A percentile compares a stretch with the other conserved stretches of the same genome.
phyloP scores from a whole-genome alignment of 805 yeast species.

The Cyberlindnera mrakii region DNA sequence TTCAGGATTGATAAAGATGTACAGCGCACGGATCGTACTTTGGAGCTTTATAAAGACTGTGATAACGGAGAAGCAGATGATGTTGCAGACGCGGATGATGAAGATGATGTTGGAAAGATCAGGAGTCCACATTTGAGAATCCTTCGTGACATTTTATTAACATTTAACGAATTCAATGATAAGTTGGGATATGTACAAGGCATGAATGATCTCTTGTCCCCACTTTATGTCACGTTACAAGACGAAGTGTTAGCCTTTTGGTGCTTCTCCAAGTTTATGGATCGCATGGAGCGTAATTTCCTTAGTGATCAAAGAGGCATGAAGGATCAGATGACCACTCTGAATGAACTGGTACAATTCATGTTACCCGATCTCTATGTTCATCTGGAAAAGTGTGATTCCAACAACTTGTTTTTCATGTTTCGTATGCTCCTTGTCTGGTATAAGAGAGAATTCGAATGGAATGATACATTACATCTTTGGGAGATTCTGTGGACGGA shows the following conservation, averaged over 20 bases:
- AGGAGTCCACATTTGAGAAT: slow-evolving; percentile 67
- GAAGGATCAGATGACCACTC: slow-evolving; percentile 76
- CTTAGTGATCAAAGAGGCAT: slow-evolving; percentile 90
- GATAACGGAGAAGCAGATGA: slow-evolving; percentile 28
- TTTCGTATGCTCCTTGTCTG: slow-evolving; percentile 93
- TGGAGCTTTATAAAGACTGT: slow-evolving; percentile 49
- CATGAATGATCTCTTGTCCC: slow-evolving; percentile 90
- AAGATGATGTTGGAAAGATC: slow-evolving; percentile 57
- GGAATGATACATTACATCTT: slow-evolving; percentile 68
- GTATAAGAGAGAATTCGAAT: slow-evolving; percentile 87
- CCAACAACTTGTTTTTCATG: slow-evolving; percentile 86
- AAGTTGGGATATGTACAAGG: slow-evolving; percentile 96
- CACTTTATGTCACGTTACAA: slow-evolving; percentile 57
- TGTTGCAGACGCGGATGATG: slow-evolving; percentile 18
- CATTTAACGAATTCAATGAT: slow-evolving; percentile 78
- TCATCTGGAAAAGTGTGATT: slow-evolving; percentile 82
- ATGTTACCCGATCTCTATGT: slow-evolving; percentile 81
- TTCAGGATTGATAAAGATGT: slow-evolving; percentile 90
- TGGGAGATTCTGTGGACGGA: slow-evolving; percentile 96
- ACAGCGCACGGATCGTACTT: slow-evolving; percentile 79
- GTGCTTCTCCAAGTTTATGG: slow-evolving; percentile 86
- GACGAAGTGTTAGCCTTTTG: slow-evolving; percentile 84
- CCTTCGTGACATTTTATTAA: slow-evolving; percentile 72
- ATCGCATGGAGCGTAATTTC: slow-evolving; percentile 91
- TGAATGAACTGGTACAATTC: slow-evolving; percentile 81